Percentiles rank a stretch among this genome's conserved stretches.
Evolutionary conservation across 805 yeast genomes (phyloP).

Genomic region (Metschnikowia borealis): DNA sequence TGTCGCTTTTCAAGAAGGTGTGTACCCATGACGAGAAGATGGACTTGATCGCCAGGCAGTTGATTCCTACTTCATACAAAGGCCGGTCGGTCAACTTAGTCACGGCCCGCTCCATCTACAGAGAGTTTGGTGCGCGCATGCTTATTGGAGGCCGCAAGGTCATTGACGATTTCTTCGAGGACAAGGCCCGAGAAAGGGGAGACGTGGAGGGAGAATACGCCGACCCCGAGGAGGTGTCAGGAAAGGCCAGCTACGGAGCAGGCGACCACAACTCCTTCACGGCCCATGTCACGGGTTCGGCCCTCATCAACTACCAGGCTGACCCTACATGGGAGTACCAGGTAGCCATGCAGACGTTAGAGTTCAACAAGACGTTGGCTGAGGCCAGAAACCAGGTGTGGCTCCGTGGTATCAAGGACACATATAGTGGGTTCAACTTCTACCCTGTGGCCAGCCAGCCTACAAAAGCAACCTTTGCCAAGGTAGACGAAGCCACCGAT

Average conservation of each 20-base stretch:
- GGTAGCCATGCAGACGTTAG: slow-evolving; percentile 74
- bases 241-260: slow-evolving; percentile 13
- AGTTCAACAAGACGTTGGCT: slow-evolving; percentile 62
- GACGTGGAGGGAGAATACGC: slow-evolving; percentile 69
- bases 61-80: slow-evolving; percentile 85
- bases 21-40: slow-evolving; percentile 74
- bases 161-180: slow-evolving; percentile 85
- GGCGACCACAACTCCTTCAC: slow-evolving; percentile 18
- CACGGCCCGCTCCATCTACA: slow-evolving; percentile 81
- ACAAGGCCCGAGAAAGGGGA: slow-evolving; percentile 52
- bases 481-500: slow-evolving; percentile 20
- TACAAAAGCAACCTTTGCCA: slow-evolving; percentile 30
- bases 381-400: slow-evolving; percentile 53
- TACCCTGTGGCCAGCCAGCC: slow-evolving; percentile 79
- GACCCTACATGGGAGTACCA: slow-evolving; percentile 83
- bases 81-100: slow-evolving; percentile 87
- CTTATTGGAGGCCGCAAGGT: slow-evolving; percentile 76
- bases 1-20: slow-evolving; percentile 66
- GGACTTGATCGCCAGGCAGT: slow-evolving; percentile 74
- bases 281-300: slow-evolving; percentile 40
- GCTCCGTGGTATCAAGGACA: slow-evolving; percentile 64
- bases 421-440: slow-evolving; percentile 79
- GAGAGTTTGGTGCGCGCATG: slow-evolving; percentile 88
- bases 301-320: slow-evolving; percentile 39
- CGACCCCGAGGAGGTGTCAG: slow-evolving; percentile 42